These are phyloP conservation scores for Trypanosoma melophagium DNA, from an alignment of 208 protist species.

Conservation along the genomic window DNA sequence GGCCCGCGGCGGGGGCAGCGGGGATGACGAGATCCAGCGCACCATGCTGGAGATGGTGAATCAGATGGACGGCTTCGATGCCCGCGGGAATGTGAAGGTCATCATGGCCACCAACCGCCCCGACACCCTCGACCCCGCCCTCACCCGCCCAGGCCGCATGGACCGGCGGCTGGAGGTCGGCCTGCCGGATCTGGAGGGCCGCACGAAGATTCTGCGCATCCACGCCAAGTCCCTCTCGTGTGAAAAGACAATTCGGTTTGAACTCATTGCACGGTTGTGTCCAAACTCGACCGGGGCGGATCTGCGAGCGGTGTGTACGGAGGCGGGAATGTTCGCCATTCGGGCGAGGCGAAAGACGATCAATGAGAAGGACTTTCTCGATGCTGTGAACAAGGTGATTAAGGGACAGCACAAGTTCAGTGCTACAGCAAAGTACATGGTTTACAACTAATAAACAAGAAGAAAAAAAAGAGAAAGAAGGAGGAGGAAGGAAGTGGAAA, in stretches of 20 bases:
- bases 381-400: constrained; percentile 99
- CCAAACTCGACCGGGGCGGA: constrained; percentile 98
- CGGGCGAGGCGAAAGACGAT: constrained; percentile 98
- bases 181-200: constrained; percentile 98
- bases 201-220: constrained; percentile 98
- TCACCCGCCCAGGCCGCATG: constrained; percentile 99
- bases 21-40: constrained; percentile 99
- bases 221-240: constrained; percentile 98
- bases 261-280: constrained; percentile 98
- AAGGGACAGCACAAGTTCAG: constrained; percentile 99
- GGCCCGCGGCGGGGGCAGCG: constrained; percentile 83
- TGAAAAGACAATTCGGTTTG: constrained; percentile 98
- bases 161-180: constrained; percentile 99
- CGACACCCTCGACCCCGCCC: constrained; percentile 99
- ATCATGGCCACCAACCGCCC: constrained; percentile 99
- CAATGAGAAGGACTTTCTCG: constrained; percentile 99
- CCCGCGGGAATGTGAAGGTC: constrained; percentile 99
- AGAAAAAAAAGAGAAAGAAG: neutral
- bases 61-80: constrained; percentile 99
- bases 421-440: constrained; percentile 99
- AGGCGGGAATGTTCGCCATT: constrained; percentile 99
- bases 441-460: constrained; percentile 95
- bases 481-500: neutral
- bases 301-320: constrained; percentile 98
- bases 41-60: constrained; percentile 99